Evolutionary conservation across 345 rosid genomes (phyloP).

Genomic region (Laguncularia racemosa): DNA sequence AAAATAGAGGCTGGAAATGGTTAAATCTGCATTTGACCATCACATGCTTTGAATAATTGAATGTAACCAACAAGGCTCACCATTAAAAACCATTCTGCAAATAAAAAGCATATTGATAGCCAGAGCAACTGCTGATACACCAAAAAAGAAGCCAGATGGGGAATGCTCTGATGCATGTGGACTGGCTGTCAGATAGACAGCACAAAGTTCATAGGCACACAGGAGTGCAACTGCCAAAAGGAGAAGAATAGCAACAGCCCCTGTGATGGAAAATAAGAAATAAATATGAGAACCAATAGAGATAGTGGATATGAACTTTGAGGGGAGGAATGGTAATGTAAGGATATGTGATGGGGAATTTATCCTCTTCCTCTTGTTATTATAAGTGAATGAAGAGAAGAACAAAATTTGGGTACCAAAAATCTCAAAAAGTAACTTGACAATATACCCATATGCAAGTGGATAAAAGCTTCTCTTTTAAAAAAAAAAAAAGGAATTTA

Average conservation of each 20-base stretch:
- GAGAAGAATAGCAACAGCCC: constrained; percentile 97
- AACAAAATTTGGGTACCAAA: too few relatives aligned
- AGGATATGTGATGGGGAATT: too few relatives aligned
- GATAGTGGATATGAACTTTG: not conserved
- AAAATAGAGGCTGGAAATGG: not conserved
- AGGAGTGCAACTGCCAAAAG: constrained; percentile 90
- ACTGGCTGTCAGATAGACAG: constrained; percentile 93
- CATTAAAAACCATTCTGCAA: constrained; percentile 96
- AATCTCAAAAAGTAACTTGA: too few relatives aligned
- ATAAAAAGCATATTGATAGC: constrained; percentile 99
- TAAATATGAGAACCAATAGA: constrained; percentile 10
- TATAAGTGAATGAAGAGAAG: too few relatives aligned
- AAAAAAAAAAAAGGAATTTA: too few relatives aligned
- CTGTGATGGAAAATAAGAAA: constrained; percentile 31
- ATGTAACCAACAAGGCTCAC: constrained; percentile 36
- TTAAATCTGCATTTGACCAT: not conserved
- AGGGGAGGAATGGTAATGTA: too few relatives aligned
- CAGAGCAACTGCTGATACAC: constrained; percentile 94
- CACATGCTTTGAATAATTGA: not conserved
- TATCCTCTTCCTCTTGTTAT: too few relatives aligned
- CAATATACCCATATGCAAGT: too few relatives aligned
- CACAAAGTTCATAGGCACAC: constrained; percentile 95
- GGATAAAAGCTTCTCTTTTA: too few relatives aligned
- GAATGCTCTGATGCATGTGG: constrained; percentile 86
- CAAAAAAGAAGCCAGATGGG: constrained; percentile 97